Evolutionary conservation across 192 early-diverging fungal genomes (phyloP), one percentile per base, ranked within the genome.

Genomic region (Backusella parvicylindrica): DNA sequence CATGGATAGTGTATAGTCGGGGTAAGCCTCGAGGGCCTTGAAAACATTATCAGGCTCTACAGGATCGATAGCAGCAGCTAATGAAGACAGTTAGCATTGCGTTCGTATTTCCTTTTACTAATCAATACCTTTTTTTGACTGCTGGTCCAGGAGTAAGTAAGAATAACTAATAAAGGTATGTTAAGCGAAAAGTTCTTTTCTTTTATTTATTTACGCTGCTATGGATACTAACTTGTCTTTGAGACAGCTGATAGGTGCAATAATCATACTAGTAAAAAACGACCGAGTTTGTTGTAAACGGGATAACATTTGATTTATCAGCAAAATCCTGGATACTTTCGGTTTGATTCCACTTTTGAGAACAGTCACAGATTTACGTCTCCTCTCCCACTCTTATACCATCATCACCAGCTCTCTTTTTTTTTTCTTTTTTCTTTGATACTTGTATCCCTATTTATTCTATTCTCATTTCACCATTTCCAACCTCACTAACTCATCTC

Each of bases 11-110:
- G 32, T 50, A 26, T 64, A 67, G 16, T 76, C 81, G 12, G 77
- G 76, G 37, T 75, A 73, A 13, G 70, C 30, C 2, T 79, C 41
- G 21, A 77, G 21, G 7, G 75, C 78, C 26, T 41, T 40, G 1
- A 83, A 47, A 1, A 83, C 68, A 26, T 83, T 79, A 12, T 60
- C 37, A 6, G 81, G 81, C 35, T 83, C 81, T 11, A 77, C 81
- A 15, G 81, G 81, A 26, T 83, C 81, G 2, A 83, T 72, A 0
- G 63, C 50, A 41, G 75, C 77, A 21, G 75, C 81, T 83, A 72
- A 64, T 16, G 35, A 36, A 28, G 2, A 8, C 13, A 38, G 21
- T 68, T 38, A 2, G 28, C 26, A 21, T 70, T 47, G 4, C 12
- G 2, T 16, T 18, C 30, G n/a, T 49, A 40, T 41, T 23, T 26